These are phyloP conservation scores for Fusarium temperatum DNA, from an alignment of 2,329 filamentous ascomycete species.

Conservation along the genomic window DNA sequence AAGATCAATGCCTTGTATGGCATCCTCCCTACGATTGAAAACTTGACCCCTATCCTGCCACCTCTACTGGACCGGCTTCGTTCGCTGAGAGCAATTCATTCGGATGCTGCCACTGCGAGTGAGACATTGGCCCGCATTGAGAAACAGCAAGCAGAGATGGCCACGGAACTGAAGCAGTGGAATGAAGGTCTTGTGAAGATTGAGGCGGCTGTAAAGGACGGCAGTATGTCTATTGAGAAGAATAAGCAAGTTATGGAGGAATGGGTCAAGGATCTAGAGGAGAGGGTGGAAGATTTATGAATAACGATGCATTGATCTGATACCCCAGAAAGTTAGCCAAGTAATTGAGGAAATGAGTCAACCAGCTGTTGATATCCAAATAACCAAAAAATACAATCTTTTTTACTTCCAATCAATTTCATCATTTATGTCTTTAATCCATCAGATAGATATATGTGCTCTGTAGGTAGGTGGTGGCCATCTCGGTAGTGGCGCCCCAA, in stretches of 20 bases:
- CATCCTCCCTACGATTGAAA: slow-evolving; percentile 87
- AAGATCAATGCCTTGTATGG: slow-evolving; percentile 95
- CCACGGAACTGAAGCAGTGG: slow-evolving; percentile 86
- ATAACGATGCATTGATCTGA: slow-evolving; percentile 42
- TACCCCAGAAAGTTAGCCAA: slow-evolving; percentile 43
- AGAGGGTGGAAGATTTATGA: slow-evolving; percentile 71
- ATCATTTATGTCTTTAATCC: background rate
- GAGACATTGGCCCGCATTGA: slow-evolving; percentile 82
- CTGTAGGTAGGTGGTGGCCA: background rate
- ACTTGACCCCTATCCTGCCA: slow-evolving; percentile 83
- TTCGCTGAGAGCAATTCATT: slow-evolving; percentile 84
- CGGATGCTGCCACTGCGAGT: slow-evolving; percentile 83
- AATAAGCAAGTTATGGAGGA: slow-evolving; percentile 88
- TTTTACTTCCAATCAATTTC: background rate
- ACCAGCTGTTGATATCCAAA: background rate
- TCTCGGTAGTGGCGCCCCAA: background rate
- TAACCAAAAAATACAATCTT: background rate
- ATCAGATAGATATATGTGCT: background rate
- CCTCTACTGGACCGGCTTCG: slow-evolving; percentile 85
- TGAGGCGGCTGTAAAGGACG: slow-evolving; percentile 76
- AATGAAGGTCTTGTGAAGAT: slow-evolving; percentile 80
- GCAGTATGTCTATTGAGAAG: slow-evolving; percentile 73
- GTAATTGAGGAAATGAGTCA: background rate
- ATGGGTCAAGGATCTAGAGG: slow-evolving; percentile 90
- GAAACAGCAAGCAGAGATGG: slow-evolving; percentile 82